phyloP scores from a whole-genome alignment of 225 moss, liverwort and hornwort species.

The Polytrichum formosum region DNA sequence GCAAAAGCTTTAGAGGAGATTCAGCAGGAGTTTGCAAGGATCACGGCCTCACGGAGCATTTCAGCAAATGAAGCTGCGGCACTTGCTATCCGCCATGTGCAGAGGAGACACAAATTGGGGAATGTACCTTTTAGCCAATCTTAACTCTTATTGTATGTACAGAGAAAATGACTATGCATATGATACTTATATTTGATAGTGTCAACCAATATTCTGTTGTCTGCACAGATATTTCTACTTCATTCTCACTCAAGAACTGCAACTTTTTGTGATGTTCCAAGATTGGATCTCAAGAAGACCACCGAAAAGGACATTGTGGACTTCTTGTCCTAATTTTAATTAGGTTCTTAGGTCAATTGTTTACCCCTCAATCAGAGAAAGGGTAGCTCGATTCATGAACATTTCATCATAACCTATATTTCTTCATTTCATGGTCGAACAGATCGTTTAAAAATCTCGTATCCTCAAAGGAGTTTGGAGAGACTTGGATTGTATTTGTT shows the following conservation, averaged over 20 bases:
- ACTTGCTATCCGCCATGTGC: constrained; percentile 76
- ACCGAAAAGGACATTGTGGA: neutral
- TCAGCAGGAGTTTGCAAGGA: constrained; percentile 76
- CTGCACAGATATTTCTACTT: neutral
- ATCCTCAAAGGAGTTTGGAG: too few species aligned
- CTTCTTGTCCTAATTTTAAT: neutral
- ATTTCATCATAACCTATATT: constrained; percentile 6
- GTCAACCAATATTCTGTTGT: neutral
- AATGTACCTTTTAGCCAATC: constrained; percentile 35
- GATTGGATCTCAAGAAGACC: neutral
- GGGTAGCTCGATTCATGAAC: constrained; percentile 16
- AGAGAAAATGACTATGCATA: neutral
- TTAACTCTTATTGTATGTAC: neutral
- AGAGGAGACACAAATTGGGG: constrained; percentile 73
- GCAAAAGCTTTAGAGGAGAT: constrained; percentile 93
- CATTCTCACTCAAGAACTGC: neutral
- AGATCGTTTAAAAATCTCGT: too few species aligned
- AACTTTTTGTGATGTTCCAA: neutral
- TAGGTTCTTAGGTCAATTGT: constrained; percentile 14
- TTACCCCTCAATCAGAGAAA: constrained; percentile 56
- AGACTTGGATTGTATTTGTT: too few species aligned
- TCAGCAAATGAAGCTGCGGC: constrained; percentile 96
- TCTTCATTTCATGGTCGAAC: too few species aligned
- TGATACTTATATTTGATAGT: neutral
- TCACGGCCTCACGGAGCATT: constrained; percentile 89